Evolutionary conservation across 768 basidiomycete genomes (phyloP).

Genomic region (Strobilomyces dryophilus): DNA sequence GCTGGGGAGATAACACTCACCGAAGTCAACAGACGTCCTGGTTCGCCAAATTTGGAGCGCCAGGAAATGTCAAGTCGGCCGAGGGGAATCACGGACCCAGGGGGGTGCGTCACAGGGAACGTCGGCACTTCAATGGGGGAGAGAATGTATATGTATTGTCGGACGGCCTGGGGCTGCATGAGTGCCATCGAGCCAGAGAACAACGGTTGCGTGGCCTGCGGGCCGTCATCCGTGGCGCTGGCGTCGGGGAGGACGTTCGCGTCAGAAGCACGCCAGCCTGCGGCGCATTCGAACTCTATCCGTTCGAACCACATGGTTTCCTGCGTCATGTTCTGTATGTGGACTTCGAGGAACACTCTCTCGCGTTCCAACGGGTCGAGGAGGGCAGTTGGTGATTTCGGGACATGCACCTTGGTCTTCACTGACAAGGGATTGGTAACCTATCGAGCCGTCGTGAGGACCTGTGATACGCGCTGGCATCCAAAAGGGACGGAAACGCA

Average conservation of each 20-base stretch:
- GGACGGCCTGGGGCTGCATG: conserved; percentile 79
- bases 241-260: conserved; percentile 37
- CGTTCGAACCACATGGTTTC: conserved; percentile 74
- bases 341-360: conserved; percentile 87
- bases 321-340: conserved; percentile 84
- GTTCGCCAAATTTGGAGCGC: conserved; percentile 82
- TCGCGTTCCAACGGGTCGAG: conserved; percentile 63
- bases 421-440: conserved; percentile 94
- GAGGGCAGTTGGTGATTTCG: conserved; percentile 68
- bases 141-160: conserved; percentile 87
- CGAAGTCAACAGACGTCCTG: conserved; percentile 83
- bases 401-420: conserved; percentile 86
- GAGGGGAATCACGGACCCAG: conserved; percentile 73
- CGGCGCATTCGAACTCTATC: conserved; percentile 74
- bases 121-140: conserved; percentile 44
- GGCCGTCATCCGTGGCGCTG: neutral
- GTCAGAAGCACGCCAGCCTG: conserved; percentile 60
- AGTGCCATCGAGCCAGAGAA: conserved; percentile 63
- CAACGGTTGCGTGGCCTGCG: conserved; percentile 31
- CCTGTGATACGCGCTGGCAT: neutral
- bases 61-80: conserved; percentile 89
- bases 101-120: conserved; percentile 47
- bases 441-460: conserved; percentile 34
- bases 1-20: conserved; percentile 29
- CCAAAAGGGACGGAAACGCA: conserved; percentile 36